Evolutionary conservation across 2,329 filamentous ascomycete genomes (phyloP), one percentile per base, ranked within the genome.

Genomic region (Pestalotiopsis fici): DNA sequence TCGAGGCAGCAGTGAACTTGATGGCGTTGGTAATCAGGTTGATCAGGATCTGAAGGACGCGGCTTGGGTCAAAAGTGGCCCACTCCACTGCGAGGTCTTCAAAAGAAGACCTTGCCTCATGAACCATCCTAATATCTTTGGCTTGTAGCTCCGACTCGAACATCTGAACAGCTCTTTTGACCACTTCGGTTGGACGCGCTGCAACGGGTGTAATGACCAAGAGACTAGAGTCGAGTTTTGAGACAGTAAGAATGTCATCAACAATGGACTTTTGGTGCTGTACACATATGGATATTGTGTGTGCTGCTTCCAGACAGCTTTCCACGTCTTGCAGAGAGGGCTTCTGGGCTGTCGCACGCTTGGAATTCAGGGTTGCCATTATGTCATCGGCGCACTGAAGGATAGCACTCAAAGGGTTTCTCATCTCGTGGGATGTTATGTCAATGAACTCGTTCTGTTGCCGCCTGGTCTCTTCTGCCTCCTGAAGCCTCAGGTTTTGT

Each of bases 11-110:
- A 2, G 83, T 90, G 72, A 89, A 89, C 65, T 89, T 89, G 78
- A 89, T 88, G 9, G 86, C 86, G 70, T 89, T 88, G n/a, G 86
- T 88, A 3, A 85, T 83, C 3, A 89, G 80, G 69, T 89, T 89
- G 76, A 89, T 88, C 21, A 88, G 78, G 1, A 88, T 85, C 73
- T 88, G 86, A n/a, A 88, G 78, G 3, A 89, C 84, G 56, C 87
- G 81, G 11, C 82, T 85, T 1, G 87, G 87, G 73, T 89, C 87
- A 31, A 88, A 78, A 50, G 79, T 81, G n/a, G 87, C 83, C 85
- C 85, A 88, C 62, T 88, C 83, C 31, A 88, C 78, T 3, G 77
- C 74, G n/a, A 87, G 73, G 7, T 80, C 75, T n/a, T 78, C 77
- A 72, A 84, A 85, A 0, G 84, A 84, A 1, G 83, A 76, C 66